Percentiles rank a stretch among this genome's conserved stretches.
Evolutionary conservation across 2,329 filamentous ascomycete species (phyloP).

Genomic region (Penicillium sp.): DNA sequence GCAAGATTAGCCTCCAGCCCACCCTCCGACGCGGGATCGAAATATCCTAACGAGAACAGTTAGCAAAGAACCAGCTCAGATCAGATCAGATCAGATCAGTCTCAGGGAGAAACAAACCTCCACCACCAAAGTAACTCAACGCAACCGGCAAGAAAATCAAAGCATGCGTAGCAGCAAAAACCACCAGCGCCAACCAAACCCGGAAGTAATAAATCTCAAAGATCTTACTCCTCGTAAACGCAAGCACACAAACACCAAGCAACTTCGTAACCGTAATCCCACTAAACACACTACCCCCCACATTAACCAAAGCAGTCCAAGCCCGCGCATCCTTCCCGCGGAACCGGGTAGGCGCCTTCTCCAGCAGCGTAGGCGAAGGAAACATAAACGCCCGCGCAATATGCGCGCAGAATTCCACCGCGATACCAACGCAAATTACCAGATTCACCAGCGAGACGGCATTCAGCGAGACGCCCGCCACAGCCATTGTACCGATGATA

Average conservation of each 20-base stretch:
- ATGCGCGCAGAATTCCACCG: conserved; percentile 96
- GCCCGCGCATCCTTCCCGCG: conserved; percentile 81
- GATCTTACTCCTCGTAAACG: conserved; percentile 96
- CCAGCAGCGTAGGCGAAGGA: conserved; percentile 79
- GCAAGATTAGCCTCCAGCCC: conserved; percentile 89
- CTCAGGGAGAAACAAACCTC: conserved; percentile 55
- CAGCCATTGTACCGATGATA: conserved; percentile 92
- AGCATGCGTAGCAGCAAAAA: conserved; percentile 87
- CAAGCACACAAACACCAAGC: conserved; percentile 85
- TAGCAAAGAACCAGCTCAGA: conserved; percentile 8
- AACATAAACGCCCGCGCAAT: conserved; percentile 96
- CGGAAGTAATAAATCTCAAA: conserved; percentile 99
- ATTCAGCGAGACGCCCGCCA: conserved; percentile 87
- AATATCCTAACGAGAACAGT: conserved; percentile 63
- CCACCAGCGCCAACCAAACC: conserved; percentile 88
- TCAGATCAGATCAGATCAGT: neutral
- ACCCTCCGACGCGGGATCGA: conserved; percentile 84
- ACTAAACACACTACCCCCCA: conserved; percentile 91
- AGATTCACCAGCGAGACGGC: conserved; percentile 95
- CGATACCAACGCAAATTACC: conserved; percentile 95
- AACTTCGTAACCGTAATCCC: conserved; percentile 97
- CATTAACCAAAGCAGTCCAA: conserved; percentile 92
- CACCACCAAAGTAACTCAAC: conserved; percentile 81
- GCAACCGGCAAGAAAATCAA: conserved; percentile 90
- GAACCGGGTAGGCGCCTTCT: conserved; percentile 77